Evolutionary conservation across 2,329 filamentous ascomycete genomes (phyloP).

Genomic region (Alternaria triticimaculans): DNA sequence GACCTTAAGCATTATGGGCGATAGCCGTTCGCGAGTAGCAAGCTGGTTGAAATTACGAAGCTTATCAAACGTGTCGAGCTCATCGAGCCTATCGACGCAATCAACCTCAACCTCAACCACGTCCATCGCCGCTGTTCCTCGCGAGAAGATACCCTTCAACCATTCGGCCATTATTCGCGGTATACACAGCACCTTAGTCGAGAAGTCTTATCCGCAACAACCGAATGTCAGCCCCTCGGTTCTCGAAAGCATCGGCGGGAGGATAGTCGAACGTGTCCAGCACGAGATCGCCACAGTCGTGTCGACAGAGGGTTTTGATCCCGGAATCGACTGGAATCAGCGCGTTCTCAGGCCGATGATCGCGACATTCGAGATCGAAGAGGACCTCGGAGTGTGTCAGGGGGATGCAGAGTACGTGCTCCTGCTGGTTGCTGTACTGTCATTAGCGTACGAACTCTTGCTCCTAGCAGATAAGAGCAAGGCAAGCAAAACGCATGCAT

Average conservation of each 20-base stretch:
- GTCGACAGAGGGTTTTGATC: neutral
- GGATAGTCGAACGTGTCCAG: neutral
- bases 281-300: neutral
- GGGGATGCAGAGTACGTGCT: conserved; percentile 3
- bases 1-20: neutral
- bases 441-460: neutral
- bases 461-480: neutral
- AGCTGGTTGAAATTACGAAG: neutral
- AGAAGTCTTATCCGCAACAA: neutral
- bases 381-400: neutral
- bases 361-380: neutral
- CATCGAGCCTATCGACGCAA: neutral
- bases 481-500: neutral
- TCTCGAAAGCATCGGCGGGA: neutral
- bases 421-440: neutral
- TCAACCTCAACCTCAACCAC: neutral
- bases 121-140: neutral
- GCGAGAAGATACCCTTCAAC: neutral
- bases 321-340: neutral
- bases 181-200: neutral
- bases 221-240: neutral
- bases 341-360: neutral
- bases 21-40: neutral
- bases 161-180: neutral
- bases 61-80: neutral